Evolutionary conservation across 805 yeast species (phyloP), one percentile per base, ranked within the genome.

Genomic region (Kluyveromyces lactis): DNA sequence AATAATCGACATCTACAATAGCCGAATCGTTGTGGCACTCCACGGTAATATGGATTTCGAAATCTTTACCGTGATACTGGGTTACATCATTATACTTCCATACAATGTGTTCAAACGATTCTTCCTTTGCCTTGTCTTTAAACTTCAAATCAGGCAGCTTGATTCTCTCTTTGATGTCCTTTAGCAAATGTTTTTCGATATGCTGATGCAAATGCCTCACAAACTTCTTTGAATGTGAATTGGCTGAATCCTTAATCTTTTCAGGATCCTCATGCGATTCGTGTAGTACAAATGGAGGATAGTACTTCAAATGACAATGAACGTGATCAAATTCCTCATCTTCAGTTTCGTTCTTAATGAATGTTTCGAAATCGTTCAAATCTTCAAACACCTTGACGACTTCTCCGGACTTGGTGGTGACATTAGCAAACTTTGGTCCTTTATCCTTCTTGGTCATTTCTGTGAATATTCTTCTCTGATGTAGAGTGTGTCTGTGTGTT

Each of bases 121-220:
- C 67, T 26, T 62, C 52, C 42, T 72, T 72, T 43, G 75, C 72
- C 39, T 71, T 66, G 26, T 64, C 69, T 38, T 73, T 71, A 54
- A 75, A 73, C 35, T 73, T 67, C 62, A 74, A 64, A 35, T 66
- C 65, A 4, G 56, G 58, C 40, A 69, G 59, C 33, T 85, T 83
- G n/a, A 79, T 65, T 56, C 77, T 73, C 42, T 66, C 68, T 45
- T 71, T 72, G 62, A 82, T 77, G 49, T 81, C 89, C 44, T 72
- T 71, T 54, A 82, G 66, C 54, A 82, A 63, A 58, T 81, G 89
- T 53, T 79, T 79, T 51, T 77, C 74, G 40, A 82, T 68, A 53
- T 82, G 90, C 58, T 82, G 90, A 52, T 78, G 81, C 57, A 82
- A 68, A 58, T 81, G 81, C 56, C 90, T 71, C 44, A 75, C 76